Base-by-base conservation (phyloP, 768 basidiomycete genomes). In the Neoboletus subvelutipes region DNA sequence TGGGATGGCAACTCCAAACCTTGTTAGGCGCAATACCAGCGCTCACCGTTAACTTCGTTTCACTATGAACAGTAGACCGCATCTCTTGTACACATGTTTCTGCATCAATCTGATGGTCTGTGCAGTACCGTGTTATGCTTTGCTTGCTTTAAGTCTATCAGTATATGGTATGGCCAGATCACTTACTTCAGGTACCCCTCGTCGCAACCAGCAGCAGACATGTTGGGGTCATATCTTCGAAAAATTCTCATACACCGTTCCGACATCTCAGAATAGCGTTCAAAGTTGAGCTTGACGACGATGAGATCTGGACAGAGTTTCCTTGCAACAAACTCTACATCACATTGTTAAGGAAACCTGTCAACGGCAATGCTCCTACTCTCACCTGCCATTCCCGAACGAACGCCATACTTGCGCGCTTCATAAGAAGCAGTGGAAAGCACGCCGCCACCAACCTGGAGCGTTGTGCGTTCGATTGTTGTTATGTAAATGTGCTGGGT, bases 11-110 rank as follows among this genome's bases (percentile, higher is more conserved):
- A 15, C 50, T 62, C 67, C 82, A 52, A 66, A 94, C 94, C 80
- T 90, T 90, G 73, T 95, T 98, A 1, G 96, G 91, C 0, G 96
- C 94, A 55, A 98, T 94, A 3, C 97, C 97, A 31, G 94, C 95
- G 63, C 92, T 94, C 51, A 91, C 93, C 3, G 97, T 98, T 49
- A 98, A 70, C 52, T 83, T 82, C 3, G 95, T 98, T 72, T 90
- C 90, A 18, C 77, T 77, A 53, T 86, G 78, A 3, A 98, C 91
- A 41, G 77, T 77, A 26, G 78, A 78, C 24, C 97, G 79, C 75
- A 99, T 88, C 59, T 88, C 79, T 50, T 80, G 73, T 13, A 96
- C 90, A 64, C 93, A 95, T 45, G 86, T 85, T 31, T 84, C 85
- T 0, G 88, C 80, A 2, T 80, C 78, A 50, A 94, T 63, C 11